Base-by-base conservation (phyloP, 2,329 filamentous ascomycete species). In the Colletotrichum sp. region DNA sequence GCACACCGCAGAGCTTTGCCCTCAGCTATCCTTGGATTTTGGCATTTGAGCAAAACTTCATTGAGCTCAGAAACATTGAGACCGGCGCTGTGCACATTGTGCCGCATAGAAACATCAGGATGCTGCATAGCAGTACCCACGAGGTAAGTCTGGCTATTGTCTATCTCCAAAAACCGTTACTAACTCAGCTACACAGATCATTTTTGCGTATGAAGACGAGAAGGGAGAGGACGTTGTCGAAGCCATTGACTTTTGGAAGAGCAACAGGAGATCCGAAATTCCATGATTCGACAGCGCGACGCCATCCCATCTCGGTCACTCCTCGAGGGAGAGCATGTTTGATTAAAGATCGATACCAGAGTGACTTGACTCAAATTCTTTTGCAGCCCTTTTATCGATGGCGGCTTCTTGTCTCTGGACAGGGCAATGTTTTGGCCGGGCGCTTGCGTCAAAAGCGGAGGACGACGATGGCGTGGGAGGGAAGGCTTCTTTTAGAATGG, bases 121-220 rank as follows among this genome's bases (percentile, higher is more conserved):
- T 99, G 96, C 89, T 99, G 79, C 97, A 99, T 87, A 96, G 96
- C 84, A 98, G 95, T 81, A 98, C 96, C 75, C 93, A 98, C 88
- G 97, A 99, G 93, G 97, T 98, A 88, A 87, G 91, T 84, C 74
- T 71, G 6, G 48, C 6, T 26, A 39, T 7, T 36, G 15, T 21
- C 28, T 26, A 21, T 4, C 24, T 36, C 34, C 10, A 71, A 28
- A 12, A 15, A 63, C 24, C 18, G 9, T 21, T 60, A 61, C 69
- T 81, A 74, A 82, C 71, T 43, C 34, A 24, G 13, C 10, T 1
- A 55, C n/a, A 9, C 55, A 99, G 97, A 99, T 99, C 80, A 87
- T 99, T 68, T 99, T 98, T 86, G 96, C 97, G 65, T 98, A 98
- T 84, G 97, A 99, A 88, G 96, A 99, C 82, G 97, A 99, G 84